Evolutionary conservation across 306 rosid genomes (phyloP), one percentile per base, ranked within the genome.

Genomic region (Ormosia semicastrata): DNA sequence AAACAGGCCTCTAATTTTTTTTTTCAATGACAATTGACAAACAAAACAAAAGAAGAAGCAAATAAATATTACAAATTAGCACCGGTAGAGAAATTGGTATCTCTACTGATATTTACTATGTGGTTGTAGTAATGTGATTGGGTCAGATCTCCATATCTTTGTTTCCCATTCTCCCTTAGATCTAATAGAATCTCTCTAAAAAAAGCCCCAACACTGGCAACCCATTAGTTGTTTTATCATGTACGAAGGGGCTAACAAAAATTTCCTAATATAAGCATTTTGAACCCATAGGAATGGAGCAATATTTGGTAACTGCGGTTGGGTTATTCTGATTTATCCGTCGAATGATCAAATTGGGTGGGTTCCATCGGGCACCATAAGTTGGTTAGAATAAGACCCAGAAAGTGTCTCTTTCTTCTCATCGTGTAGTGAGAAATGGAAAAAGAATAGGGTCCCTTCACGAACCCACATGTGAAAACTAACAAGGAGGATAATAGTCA

Each of bases 361-460:
- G 74, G 65, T 77, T 47, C 75, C 47, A 67, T 41, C 7, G n/a
- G 30, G 83, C 71, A 69, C 32, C 71, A 58, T 58, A 46, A 58
- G 63, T 58, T 44, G 70, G 71, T 70, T 79, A 58, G 62, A 58
- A 57, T 67, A 40, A 78, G 75, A 54, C 81, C 41, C 82, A 67
- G 66, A 54, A 78, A 78, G 66, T 40, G 57, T 66, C 9, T 41
- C 7, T 56, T 14, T 56, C 53, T 43, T 46, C n/a, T 33, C 39
- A 17, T 44, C 41, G 8, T 33, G 2, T 54, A 56, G 18, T 56
- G 13, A 34, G 52, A 14, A 15, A 68, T 5, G n/a, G 18, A 69
- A 5, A 53, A 40, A 44, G 60, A 15, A 68, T 69, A 37, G 75
- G 77, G 70, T 68, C 74, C 71, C 8, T 33, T 33, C 36, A 4